A percentile compares a stretch with the other conserved stretches of the same genome.
Evolutionary conservation across 148 eudicot genomes (phyloP).

Genomic region (Chenopodium album): DNA sequence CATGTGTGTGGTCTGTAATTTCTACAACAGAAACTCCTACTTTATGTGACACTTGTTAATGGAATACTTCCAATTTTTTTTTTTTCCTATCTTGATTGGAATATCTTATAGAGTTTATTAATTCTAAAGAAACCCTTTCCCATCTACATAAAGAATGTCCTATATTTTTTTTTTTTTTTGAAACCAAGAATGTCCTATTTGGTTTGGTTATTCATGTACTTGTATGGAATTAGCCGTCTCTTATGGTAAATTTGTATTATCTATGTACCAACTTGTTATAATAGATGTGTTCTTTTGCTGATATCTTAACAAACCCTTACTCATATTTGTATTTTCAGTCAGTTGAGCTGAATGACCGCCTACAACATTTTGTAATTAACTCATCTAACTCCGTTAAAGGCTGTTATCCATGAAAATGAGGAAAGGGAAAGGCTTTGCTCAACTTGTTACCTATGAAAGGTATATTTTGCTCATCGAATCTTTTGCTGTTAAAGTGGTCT

Average conservation of each 20-base stretch:
- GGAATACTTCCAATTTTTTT: background rate
- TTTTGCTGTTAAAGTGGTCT: background rate
- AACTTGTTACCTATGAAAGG: constrained; percentile 16
- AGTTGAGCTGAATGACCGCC: constrained; percentile 18
- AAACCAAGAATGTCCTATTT: background rate
- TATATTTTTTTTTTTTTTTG: too few species aligned
- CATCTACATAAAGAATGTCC: background rate
- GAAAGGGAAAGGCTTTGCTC: constrained; percentile 9
- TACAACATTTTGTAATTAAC: constrained; percentile 17
- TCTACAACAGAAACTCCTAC: background rate
- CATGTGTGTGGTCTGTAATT: background rate
- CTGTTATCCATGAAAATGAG: constrained; percentile 5
- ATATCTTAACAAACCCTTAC: background rate
- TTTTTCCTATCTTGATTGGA: background rate
- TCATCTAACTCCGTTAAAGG: constrained; percentile 12
- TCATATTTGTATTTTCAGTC: constrained; percentile 21
- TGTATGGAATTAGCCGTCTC: background rate
- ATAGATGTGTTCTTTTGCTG: background rate
- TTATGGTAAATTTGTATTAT: background rate
- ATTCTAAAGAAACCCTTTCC: background rate
- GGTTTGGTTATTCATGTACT: background rate
- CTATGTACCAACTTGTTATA: background rate
- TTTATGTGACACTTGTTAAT: background rate
- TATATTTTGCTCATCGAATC: background rate
- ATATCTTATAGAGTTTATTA: too few species aligned